These are phyloP conservation scores for Psilocybe subaeruginosa DNA, from an alignment of 768 basidiomycete genomes.

Conservation along the genomic window DNA sequence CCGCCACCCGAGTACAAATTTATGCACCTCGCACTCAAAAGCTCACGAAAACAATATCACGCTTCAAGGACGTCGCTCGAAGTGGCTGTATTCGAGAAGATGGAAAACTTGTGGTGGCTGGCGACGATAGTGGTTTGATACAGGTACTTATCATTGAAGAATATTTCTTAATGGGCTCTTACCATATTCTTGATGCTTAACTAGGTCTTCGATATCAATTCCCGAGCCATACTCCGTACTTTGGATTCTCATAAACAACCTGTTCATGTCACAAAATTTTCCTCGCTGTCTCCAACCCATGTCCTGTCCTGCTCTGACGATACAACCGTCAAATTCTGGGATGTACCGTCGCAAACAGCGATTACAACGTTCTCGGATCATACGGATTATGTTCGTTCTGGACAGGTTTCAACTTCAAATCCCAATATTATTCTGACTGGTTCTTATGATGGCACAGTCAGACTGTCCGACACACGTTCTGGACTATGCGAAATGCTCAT, in stretches of 20 bases:
- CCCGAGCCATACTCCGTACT: slow-evolving; percentile 90
- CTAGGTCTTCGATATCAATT: slow-evolving; percentile 91
- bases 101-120: slow-evolving; percentile 94
- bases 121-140: slow-evolving; percentile 91
- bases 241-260: slow-evolving; percentile 95
- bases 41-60: slow-evolving; percentile 92
- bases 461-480: slow-evolving; percentile 85
- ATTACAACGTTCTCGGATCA: slow-evolving; percentile 83
- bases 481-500: slow-evolving; percentile 86
- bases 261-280: slow-evolving; percentile 94
- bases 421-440: slow-evolving; percentile 89
- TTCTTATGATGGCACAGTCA: slow-evolving; percentile 91
- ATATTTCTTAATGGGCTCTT: not conserved
- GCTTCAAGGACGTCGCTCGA: slow-evolving; percentile 96
- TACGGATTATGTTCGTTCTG: slow-evolving; percentile 95
- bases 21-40: slow-evolving; percentile 97
- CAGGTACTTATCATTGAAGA: slow-evolving; percentile 47
- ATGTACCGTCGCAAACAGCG: slow-evolving; percentile 86
- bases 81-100: slow-evolving; percentile 88
- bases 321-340: slow-evolving; percentile 92
- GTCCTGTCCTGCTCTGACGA: slow-evolving; percentile 96
- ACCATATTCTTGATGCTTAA: slow-evolving; percentile 5
- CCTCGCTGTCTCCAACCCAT: slow-evolving; percentile 76
- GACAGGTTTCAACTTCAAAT: slow-evolving; percentile 81
- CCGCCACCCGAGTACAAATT: slow-evolving; percentile 91